Evolutionary conservation across 202 grass and related monocot genomes (phyloP).

Genomic region (Setaria italica): DNA sequence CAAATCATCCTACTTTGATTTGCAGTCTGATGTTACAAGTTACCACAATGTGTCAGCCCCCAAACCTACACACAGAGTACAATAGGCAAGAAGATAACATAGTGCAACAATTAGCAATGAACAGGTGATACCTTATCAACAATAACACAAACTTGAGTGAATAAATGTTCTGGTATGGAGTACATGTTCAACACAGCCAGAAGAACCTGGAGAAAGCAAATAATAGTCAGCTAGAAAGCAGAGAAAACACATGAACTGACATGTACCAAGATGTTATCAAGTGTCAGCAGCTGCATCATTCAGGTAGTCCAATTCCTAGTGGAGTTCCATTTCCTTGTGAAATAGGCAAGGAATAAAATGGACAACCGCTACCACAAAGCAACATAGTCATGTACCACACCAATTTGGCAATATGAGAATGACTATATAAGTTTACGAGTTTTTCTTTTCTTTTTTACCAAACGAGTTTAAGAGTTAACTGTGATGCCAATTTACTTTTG

Average conservation of each 20-base stretch:
- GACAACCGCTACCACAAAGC: background rate
- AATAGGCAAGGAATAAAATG: constrained; percentile 29
- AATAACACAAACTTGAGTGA: constrained; percentile 80
- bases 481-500: background rate
- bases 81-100: background rate
- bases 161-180: constrained; percentile 67
- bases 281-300: background rate
- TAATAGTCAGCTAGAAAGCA: constrained; percentile 8
- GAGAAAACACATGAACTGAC: background rate
- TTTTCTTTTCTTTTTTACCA: no score
- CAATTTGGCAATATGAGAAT: background rate
- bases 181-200: constrained; percentile 76
- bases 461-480: background rate
- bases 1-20: background rate
- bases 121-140: constrained; percentile 70
- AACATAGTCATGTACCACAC: background rate
- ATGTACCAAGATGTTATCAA: constrained; percentile 10
- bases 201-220: constrained; percentile 70
- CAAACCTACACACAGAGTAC: constrained; percentile 6
- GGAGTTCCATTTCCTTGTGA: background rate
- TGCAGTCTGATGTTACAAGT: background rate
- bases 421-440: no score
- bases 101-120: constrained; percentile 4
- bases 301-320: background rate
- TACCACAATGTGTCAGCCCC: background rate